Evolutionary conservation across 768 basidiomycete genomes (phyloP).

Genomic region (Tricholoma matsutake): DNA sequence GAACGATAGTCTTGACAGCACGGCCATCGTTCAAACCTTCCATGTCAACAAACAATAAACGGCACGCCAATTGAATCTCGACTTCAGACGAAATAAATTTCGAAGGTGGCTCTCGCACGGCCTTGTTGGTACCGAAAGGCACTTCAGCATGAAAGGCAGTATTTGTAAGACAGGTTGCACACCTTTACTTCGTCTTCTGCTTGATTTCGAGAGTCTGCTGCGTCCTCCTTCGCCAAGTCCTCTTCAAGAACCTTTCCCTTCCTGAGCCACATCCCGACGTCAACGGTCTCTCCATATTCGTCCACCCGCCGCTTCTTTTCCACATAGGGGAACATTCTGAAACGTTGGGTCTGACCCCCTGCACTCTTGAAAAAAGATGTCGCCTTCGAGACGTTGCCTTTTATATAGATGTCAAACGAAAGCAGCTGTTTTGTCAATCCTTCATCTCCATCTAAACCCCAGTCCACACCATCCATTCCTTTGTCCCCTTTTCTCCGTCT

Average conservation of each 20-base stretch:
- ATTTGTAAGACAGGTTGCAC: constrained; percentile 4
- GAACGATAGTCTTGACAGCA: constrained; percentile 94
- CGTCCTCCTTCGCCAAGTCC: constrained; percentile 80
- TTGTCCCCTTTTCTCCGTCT: constrained; percentile 45
- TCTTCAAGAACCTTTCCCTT: constrained; percentile 91
- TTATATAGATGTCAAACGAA: constrained; percentile 95
- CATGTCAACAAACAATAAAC: constrained; percentile 90
- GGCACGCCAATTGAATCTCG: constrained; percentile 80
- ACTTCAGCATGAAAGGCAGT: constrained; percentile 4
- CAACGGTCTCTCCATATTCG: constrained; percentile 92
- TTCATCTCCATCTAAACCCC: constrained; percentile 76
- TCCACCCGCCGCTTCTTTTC: constrained; percentile 92
- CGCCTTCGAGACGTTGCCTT: constrained; percentile 88
- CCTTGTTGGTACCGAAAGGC: constrained; percentile 46
- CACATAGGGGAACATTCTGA: constrained; percentile 96
- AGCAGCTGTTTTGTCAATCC: constrained; percentile 68
- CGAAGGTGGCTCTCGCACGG: constrained; percentile 80
- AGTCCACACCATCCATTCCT: constrained; percentile 54
- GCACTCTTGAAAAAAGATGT: constrained; percentile 85
- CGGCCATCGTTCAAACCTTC: constrained; percentile 97
- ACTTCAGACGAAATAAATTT: constrained; percentile 80
- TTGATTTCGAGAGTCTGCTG: constrained; percentile 64
- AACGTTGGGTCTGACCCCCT: constrained; percentile 70
- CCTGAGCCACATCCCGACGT: constrained; percentile 93
- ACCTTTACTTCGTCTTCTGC: constrained; percentile 86